Conservation (phyloP, 139 green algal genomes). For the Astrephomene gubernaculifera region DNA sequence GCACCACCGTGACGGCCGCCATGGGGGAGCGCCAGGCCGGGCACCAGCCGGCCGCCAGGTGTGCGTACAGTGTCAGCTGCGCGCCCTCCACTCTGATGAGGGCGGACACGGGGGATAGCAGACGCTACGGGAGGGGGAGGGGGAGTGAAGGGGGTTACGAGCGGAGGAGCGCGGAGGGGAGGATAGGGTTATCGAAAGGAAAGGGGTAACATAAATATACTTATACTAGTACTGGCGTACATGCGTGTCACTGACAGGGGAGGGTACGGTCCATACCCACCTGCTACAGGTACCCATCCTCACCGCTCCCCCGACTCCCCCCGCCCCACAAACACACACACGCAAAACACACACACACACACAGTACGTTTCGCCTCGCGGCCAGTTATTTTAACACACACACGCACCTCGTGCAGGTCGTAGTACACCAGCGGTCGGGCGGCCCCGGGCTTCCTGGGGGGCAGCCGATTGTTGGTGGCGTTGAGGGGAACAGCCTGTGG, state of each 20-base stretch:
- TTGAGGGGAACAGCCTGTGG: constrained; percentile 12
- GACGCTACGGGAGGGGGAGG: background rate
- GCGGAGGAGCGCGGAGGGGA: too few relatives aligned
- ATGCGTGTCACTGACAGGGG: too few relatives aligned
- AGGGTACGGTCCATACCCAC: too few relatives aligned
- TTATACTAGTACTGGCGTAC: too few relatives aligned
- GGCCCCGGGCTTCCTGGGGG: background rate
- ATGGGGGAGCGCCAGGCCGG: constrained; percentile 4
- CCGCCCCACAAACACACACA: background rate
- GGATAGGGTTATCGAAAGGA: too few relatives aligned
- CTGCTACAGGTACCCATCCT: too few relatives aligned
- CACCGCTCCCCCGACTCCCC: too few relatives aligned
- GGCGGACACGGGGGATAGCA: background rate
- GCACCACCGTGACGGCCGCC: constrained; percentile 22
- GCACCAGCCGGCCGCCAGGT: background rate
- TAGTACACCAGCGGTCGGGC: constrained; percentile 30
- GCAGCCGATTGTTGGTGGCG: constrained; percentile 20
- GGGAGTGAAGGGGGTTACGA: too few relatives aligned
- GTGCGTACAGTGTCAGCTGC: constrained; percentile 5
- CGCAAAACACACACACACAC: too few relatives aligned
- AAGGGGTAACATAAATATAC: too few relatives aligned
- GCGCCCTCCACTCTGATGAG: background rate
- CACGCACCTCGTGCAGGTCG: constrained; percentile 31
- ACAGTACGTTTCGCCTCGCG: too few relatives aligned
- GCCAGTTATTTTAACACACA: too few relatives aligned